These are phyloP conservation scores for Hymenoscyphus albidus DNA, from an alignment of 2,329 filamentous ascomycete genomes.

Conservation along the genomic window DNA sequence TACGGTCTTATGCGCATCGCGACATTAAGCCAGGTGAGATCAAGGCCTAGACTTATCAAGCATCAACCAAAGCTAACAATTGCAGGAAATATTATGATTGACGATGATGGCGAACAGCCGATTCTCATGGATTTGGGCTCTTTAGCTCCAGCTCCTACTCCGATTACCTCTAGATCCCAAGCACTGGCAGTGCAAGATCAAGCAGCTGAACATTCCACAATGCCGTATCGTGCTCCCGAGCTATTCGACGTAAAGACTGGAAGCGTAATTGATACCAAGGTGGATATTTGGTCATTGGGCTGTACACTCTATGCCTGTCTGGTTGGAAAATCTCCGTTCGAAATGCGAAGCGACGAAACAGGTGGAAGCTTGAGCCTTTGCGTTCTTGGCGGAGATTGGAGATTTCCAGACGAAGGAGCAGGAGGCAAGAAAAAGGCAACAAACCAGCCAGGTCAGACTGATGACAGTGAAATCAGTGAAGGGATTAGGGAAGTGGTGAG, in stretches of 20 bases:
- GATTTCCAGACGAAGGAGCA: constrained; percentile 84
- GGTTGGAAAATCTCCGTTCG: constrained; percentile 94
- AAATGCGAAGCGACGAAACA: constrained; percentile 92
- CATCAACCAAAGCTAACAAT: constrained; percentile 13
- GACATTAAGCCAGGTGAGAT: constrained; percentile 90
- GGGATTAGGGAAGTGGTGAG: constrained; percentile 83
- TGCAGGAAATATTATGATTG: constrained; percentile 93
- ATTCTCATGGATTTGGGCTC: constrained; percentile 98
- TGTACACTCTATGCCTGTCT: constrained; percentile 98
- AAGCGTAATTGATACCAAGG: constrained; percentile 87
- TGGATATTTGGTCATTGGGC: constrained; percentile 95
- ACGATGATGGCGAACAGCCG: constrained; percentile 79
- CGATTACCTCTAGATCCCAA: constrained; percentile 84
- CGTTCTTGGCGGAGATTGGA: constrained; percentile 90
- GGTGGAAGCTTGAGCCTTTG: constrained; percentile 91
- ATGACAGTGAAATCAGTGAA: constrained; percentile 62
- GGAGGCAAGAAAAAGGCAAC: constrained; percentile 43
- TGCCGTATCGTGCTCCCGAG: constrained; percentile 97
- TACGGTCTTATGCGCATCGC: constrained; percentile 83
- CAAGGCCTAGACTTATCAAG: background rate
- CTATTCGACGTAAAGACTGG: constrained; percentile 97
- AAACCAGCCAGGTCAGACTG: constrained; percentile 33
- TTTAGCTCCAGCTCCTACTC: constrained; percentile 78
- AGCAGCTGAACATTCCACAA: constrained; percentile 93
- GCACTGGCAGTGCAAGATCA: constrained; percentile 91